These are phyloP conservation scores for Melastoma candidum DNA, from an alignment of 441 rosid genomes.

Conservation along the genomic window DNA sequence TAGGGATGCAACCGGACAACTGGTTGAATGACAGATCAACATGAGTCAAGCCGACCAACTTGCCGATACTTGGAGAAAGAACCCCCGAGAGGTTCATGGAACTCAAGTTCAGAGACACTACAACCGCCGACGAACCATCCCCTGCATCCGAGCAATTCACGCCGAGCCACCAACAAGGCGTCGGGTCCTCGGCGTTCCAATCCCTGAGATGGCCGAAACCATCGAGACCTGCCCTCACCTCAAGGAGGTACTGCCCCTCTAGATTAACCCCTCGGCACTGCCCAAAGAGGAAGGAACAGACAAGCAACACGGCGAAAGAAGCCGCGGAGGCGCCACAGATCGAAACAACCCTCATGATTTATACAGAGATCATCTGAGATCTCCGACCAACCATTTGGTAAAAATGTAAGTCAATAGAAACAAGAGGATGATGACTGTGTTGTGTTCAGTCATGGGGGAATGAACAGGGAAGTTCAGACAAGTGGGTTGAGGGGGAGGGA, in stretches of 20 bases:
- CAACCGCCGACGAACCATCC: conserved; percentile 1
- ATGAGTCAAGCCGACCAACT: conserved; percentile 4
- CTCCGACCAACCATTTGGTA: too few species aligned
- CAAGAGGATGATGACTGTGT: too few species aligned
- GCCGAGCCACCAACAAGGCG: conserved; percentile 15
- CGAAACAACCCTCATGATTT: background rate
- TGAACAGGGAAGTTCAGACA: too few species aligned
- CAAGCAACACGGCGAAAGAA: background rate
- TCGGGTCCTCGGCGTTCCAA: conserved; percentile 12
- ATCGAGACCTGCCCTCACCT: conserved; percentile 5
- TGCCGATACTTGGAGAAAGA: conserved; percentile 11
- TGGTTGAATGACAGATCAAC: conserved; percentile 15
- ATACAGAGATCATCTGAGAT: too few species aligned
- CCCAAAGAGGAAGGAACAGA: background rate
- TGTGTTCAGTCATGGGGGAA: too few species aligned
- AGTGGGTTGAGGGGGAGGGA: background rate
- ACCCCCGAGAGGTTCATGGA: conserved; percentile 12
- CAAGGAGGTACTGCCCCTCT: conserved; percentile 8
- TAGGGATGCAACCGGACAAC: conserved; percentile 8
- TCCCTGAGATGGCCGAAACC: conserved; percentile 4
- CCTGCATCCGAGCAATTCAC: conserved; percentile 7
- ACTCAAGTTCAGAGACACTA: conserved; percentile 7
- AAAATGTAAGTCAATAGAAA: too few species aligned
- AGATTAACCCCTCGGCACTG: conserved; percentile 3
- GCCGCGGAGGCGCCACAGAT: background rate